phyloP scores from a whole-genome alignment of 2,329 filamentous ascomycete species.

The Verticillium klebahnii region DNA sequence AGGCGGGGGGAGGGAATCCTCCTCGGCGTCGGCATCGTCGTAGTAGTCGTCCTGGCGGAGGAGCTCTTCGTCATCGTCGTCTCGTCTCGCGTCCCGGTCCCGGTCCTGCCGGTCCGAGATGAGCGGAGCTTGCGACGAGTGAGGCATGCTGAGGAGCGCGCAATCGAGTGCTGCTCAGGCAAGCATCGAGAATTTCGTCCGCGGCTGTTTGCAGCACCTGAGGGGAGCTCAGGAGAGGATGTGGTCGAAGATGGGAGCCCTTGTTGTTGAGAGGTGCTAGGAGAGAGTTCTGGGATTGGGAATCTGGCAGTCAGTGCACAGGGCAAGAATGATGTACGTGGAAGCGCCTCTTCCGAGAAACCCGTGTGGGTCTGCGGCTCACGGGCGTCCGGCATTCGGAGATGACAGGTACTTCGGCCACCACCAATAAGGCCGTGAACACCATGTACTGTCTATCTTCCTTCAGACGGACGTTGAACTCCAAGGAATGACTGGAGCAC shows the following conservation, averaged over 20 bases:
- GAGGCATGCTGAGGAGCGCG: background rate
- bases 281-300: background rate
- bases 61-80: conserved; percentile 20
- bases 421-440: background rate
- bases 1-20: conserved; percentile 15
- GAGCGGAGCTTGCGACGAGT: conserved; percentile 2
- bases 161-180: background rate
- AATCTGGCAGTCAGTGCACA: background rate
- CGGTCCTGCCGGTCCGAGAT: conserved; percentile 3
- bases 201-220: background rate
- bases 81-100: conserved; percentile 6
- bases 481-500: background rate
- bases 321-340: background rate
- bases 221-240: background rate
- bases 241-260: background rate
- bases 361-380: background rate
- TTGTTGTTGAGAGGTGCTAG: background rate
- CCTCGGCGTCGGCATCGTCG: conserved; percentile 16
- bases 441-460: background rate
- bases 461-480: background rate
- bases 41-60: conserved; percentile 20
- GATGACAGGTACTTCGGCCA: background rate
- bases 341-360: background rate
- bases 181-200: background rate
- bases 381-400: background rate